Evolutionary conservation across 208 protist species (phyloP).

Genomic region (Wallacemonas sp.): DNA sequence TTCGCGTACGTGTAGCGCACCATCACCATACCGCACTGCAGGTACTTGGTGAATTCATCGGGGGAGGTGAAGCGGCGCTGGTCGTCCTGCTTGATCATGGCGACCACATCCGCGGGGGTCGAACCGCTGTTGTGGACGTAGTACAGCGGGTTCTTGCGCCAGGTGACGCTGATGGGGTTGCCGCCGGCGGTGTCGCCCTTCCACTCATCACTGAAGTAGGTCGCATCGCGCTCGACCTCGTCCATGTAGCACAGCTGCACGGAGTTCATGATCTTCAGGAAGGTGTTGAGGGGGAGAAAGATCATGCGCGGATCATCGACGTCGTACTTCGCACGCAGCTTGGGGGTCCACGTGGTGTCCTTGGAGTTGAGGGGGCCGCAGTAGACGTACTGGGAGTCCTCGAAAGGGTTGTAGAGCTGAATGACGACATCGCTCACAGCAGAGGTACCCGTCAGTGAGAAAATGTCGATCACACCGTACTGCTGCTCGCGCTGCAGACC

Average conservation of each 20-base stretch:
- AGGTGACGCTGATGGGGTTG: slow-evolving; percentile 31
- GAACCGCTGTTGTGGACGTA: slow-evolving; percentile 33
- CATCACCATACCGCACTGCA: slow-evolving; percentile 72
- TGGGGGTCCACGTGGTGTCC: slow-evolving; percentile 41
- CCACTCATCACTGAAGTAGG: slow-evolving; percentile 43
- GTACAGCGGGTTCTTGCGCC: slow-evolving; percentile 45
- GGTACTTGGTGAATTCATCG: slow-evolving; percentile 43
- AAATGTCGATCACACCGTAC: slow-evolving; percentile 74
- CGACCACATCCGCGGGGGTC: slow-evolving; percentile 23
- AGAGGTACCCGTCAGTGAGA: slow-evolving; percentile 69
- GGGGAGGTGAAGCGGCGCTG: slow-evolving; percentile 46
- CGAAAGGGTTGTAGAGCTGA: slow-evolving; percentile 75
- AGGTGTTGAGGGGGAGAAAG: slow-evolving; percentile 33
- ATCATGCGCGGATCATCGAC: slow-evolving; percentile 36
- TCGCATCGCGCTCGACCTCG: slow-evolving; percentile 23
- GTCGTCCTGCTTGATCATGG: slow-evolving; percentile 57
- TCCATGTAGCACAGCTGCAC: slow-evolving; percentile 41
- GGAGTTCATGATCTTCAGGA: slow-evolving; percentile 39
- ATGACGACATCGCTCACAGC: slow-evolving; percentile 60
- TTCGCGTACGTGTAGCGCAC: slow-evolving; percentile 33
- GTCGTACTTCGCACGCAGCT: slow-evolving; percentile 31
- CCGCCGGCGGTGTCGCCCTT: slow-evolving; percentile 32
- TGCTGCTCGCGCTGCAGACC: slow-evolving; percentile 74
- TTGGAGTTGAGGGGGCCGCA: slow-evolving; percentile 39
- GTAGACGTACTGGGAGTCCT: slow-evolving; percentile 61